Base-by-base conservation (phyloP, 2,329 filamentous ascomycete species). In the Phialophora verrucosa region DNA sequence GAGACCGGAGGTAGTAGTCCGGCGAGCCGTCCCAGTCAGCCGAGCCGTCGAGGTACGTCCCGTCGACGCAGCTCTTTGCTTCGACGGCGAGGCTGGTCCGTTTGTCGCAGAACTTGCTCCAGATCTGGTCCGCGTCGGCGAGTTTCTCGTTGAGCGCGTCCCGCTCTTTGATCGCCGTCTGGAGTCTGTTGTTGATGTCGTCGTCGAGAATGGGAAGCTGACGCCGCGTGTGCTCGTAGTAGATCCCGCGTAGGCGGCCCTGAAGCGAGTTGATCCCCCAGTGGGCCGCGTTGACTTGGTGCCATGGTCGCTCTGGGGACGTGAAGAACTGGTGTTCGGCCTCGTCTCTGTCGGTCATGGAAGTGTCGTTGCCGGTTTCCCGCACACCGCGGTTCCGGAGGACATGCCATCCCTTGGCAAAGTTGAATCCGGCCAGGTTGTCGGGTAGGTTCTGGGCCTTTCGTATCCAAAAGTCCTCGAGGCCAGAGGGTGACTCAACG, bases 371-470 rank as follows among this genome's bases (percentile, higher is more conserved):
- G 6, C 59, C 59, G n/a, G 59, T 62, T 25, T 62, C 59, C 31
- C 59, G 59, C 2, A 62, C 59, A n/a, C 59, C 59, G 32, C 59
- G 55, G 27, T 64, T 64, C n/a, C 62, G 55, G 10, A 81, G 72
- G 7, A 76, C 72, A 65, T 80, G 77, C 78, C 78, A 81, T 6
- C 76, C 74, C 59, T 78, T 71, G 27, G 73, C 62, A 47, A 79
- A 71, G 31, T 68, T 67, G 27, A 80, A 62, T 2, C 69, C 68
- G 65, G 63, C 61, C 57, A 64, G 70, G 32, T 32, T 38, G 23
- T 59, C 54, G 0, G 47, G 32, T 2, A 29, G 25, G 12, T 64
- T 64, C 31, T 38, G 49, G 31, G 62, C 62, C 20, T 59, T 64
- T 29, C 56, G 47, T 42, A 64, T 53, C 62, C 62, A 64, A 31